Percentiles rank a stretch among this genome's conserved stretches.
phyloP scores from a whole-genome alignment of 1,284 basidiomycete genomes.

The Rhodotorula sp. region DNA sequence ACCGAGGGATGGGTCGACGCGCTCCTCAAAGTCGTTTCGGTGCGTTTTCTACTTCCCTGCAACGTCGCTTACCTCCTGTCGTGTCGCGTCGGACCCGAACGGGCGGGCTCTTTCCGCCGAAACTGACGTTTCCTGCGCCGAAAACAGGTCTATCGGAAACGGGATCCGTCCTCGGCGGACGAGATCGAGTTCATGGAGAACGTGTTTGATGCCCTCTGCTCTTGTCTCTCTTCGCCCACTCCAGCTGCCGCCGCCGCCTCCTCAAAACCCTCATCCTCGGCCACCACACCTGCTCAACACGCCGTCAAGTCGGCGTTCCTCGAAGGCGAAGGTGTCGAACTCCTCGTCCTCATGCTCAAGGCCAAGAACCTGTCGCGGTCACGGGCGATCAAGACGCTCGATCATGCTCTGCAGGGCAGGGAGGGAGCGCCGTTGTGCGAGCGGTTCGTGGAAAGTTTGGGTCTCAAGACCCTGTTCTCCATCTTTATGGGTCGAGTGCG shows the following conservation, averaged over 20 bases:
- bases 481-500: slow-evolving; percentile 88
- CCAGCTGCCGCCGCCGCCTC: background rate
- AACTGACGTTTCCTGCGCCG: background rate
- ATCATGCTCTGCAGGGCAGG: slow-evolving; percentile 82
- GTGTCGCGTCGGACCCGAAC: too few species aligned
- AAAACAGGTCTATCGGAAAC: slow-evolving; percentile 44
- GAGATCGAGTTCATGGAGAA: slow-evolving; percentile 99
- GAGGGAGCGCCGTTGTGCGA: slow-evolving; percentile 68
- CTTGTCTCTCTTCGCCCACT: slow-evolving; percentile 65
- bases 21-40: slow-evolving; percentile 74
- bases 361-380: slow-evolving; percentile 75
- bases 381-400: slow-evolving; percentile 82
- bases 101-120: too few species aligned
- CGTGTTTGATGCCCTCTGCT: slow-evolving; percentile 83
- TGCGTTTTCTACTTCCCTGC: slow-evolving; percentile 53
- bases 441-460: slow-evolving; percentile 80
- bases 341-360: slow-evolving; percentile 97
- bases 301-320: slow-evolving; percentile 75
- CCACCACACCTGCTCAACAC: background rate
- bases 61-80: too few species aligned
- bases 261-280: background rate
- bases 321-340: slow-evolving; percentile 87
- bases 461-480: slow-evolving; percentile 84
- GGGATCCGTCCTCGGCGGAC: slow-evolving; percentile 78
- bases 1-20: slow-evolving; percentile 68